Base-by-base conservation (phyloP, 768 basidiomycete genomes). In the Tricholoma matsutake region DNA sequence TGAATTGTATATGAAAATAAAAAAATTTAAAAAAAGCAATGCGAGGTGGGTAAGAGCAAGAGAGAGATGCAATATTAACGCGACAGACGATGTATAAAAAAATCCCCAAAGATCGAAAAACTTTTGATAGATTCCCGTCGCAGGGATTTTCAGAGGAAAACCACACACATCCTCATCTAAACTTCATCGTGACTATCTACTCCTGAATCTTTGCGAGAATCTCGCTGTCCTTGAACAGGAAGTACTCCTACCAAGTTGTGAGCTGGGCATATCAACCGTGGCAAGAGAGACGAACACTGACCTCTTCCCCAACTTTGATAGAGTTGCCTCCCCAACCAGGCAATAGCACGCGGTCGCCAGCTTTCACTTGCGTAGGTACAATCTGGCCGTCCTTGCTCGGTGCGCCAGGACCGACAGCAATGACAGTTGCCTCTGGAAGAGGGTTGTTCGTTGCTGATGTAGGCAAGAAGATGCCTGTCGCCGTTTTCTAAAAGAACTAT, bases 261-360 rank as follows among this genome's bases (percentile, higher is more conserved):
- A 20, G 35, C 3, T 61, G 16, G 34, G 32, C 32, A 25, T 22
- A 28, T 16, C 8, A 8, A 32, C 22, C 51, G 28, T 10, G 0
- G 57, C 20, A 31, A 57, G 56, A 6, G 56, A 6, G 35, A 52
- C 58, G 34, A 51, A 49, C 10, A 83, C 90, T 61, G 69, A 94
- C 96, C 73, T 98, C 96, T 25, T 98, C 97, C 41, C 95, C 96
- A 53, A 98, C 86, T 78, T 99, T 99, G 76, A 99, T 94, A 14
- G 92, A 73, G 71, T 88, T 95, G 10, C 97, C 97, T 56, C 97
- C 97, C 92, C 96, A 99, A 5, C 92, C 93, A 11, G 97, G 96
- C 4, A 99, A 79, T 56, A 99, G 81, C 14, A 98, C 96, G 9
- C 91, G 83, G 79, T 98, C 97, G 39, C 96, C 96, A 16, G 90